Evolutionary conservation across 2,329 filamentous ascomycete species (phyloP), one percentile per base, ranked within the genome.

Genomic region (Lachnellula arida): DNA sequence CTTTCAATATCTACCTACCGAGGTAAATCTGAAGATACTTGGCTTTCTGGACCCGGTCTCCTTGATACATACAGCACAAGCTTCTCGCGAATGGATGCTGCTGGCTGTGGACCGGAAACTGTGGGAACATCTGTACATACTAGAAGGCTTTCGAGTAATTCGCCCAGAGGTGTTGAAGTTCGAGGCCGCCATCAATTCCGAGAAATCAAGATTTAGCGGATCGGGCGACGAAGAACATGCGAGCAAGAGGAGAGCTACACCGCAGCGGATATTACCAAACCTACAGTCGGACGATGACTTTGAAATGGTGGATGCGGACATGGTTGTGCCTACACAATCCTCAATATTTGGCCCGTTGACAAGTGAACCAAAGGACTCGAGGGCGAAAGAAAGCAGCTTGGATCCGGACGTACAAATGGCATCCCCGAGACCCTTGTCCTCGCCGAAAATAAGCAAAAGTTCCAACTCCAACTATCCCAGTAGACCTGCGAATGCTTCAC

Each of bases 21-120:
- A 99, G 71, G 88, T 99, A 65, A 95, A 91, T 58, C 85, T 94
- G 46, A 88, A 95, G 67, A 87, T 97, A 46, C 86, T 99, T 44
- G 86, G 88, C 15, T 94, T 91, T 68, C 85, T 99, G 49, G 88
- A 92, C 53, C 88, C 91, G 0, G 71, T 84, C 28, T 94, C 91
- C 0, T 78, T 99, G 40, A 79, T 97, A 55, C 84, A 82, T 49
- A 89, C 92, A 2, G 90, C 91, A 0, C 81, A 84, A 46, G 85
- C 91, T 15, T 97, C 91, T 37, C 85, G 86, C 47, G 78, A 85
- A 60, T 99, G 94, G 93, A 86, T 92, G 60, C 42, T 82, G 17
- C 79, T 94, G 17, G 87, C 93, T 5, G 74, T 91, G 51, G 94
- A 99, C 71, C 84, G 89, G 35, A 87, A 88, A 59, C 75, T 97